phyloP scores from a whole-genome alignment of 2,329 filamentous ascomycete species.

The Pseudogymnoascus sp. region DNA sequence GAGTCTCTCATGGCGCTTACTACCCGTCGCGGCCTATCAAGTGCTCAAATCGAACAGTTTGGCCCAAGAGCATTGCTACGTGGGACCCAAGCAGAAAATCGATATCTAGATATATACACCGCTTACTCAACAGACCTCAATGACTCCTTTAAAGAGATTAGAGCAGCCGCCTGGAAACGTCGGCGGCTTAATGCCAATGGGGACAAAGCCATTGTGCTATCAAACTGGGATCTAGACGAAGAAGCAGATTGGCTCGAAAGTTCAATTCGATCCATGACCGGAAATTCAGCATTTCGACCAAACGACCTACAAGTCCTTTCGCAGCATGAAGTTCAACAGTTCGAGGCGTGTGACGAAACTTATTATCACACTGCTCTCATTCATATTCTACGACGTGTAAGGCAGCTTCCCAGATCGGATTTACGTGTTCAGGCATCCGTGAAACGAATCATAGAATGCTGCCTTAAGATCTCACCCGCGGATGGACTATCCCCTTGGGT shows the following conservation, averaged over 20 bases:
- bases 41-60: conserved; percentile 12
- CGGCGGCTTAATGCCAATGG: conserved; percentile 17
- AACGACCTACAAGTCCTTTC: conserved; percentile 15
- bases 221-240: conserved; percentile 21
- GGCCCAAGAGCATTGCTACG: neutral
- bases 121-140: conserved; percentile 35
- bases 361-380: conserved; percentile 38
- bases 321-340: conserved; percentile 25
- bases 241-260: conserved; percentile 30
- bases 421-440: conserved; percentile 14
- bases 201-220: conserved; percentile 12
- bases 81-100: conserved; percentile 16
- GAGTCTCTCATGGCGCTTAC: conserved; percentile 35
- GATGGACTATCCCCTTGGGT: conserved; percentile 35
- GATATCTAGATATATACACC: conserved; percentile 37
- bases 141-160: conserved; percentile 33
- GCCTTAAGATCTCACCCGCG: conserved; percentile 32
- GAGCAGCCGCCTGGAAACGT: conserved; percentile 29
- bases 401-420: conserved; percentile 21
- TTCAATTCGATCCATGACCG: conserved; percentile 30
- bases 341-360: conserved; percentile 34
- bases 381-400: conserved; percentile 34
- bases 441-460: conserved; percentile 33
- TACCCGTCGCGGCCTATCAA: conserved; percentile 28
- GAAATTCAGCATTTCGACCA: conserved; percentile 28